A percentile compares a stretch with the other conserved stretches of the same genome.
phyloP scores from a whole-genome alignment of 2,329 filamentous ascomycete genomes.

The Aspergillus fumigatiaffinis region DNA sequence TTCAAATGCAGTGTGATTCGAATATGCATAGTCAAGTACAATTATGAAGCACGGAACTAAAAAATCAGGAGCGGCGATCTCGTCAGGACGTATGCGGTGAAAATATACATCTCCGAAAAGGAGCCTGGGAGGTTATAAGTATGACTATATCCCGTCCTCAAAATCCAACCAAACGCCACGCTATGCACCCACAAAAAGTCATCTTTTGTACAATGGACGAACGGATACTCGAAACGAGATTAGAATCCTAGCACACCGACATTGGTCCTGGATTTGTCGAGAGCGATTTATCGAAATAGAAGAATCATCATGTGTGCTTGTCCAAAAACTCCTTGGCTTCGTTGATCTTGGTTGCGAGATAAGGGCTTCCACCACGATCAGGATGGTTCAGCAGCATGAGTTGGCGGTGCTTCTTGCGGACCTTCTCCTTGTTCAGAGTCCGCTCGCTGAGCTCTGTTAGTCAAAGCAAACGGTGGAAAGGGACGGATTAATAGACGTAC shows the following conservation, averaged over 20 bases:
- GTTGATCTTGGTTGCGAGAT: constrained; percentile 95
- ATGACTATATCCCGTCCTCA: constrained; percentile 17
- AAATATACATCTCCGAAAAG: constrained; percentile 56
- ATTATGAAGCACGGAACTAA: constrained; percentile 7
- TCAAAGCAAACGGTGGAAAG: not conserved
- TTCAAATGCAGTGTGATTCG: not conserved
- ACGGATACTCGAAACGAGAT: not conserved
- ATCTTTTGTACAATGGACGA: constrained; percentile 19
- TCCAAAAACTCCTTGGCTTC: constrained; percentile 96
- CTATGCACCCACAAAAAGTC: constrained; percentile 36
- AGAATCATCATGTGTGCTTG: constrained; percentile 51
- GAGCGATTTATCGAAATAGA: not conserved
- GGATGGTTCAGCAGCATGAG: constrained; percentile 98
- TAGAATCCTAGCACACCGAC: not conserved
- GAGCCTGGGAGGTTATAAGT: constrained; percentile 10
- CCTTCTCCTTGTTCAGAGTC: constrained; percentile 81
- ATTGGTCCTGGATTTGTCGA: not conserved
- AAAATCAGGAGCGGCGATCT: constrained; percentile 62
- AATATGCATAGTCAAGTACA: constrained; percentile 8
- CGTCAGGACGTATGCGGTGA: constrained; percentile 55
- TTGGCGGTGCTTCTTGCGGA: constrained; percentile 91
- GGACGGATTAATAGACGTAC: constrained; percentile 49
- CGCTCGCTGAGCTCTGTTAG: constrained; percentile 62
- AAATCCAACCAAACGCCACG: constrained; percentile 37
- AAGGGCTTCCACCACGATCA: constrained; percentile 93